Base-by-base conservation (phyloP, 495 filamentous ascomycete species). In the Penicillium turbatum region DNA sequence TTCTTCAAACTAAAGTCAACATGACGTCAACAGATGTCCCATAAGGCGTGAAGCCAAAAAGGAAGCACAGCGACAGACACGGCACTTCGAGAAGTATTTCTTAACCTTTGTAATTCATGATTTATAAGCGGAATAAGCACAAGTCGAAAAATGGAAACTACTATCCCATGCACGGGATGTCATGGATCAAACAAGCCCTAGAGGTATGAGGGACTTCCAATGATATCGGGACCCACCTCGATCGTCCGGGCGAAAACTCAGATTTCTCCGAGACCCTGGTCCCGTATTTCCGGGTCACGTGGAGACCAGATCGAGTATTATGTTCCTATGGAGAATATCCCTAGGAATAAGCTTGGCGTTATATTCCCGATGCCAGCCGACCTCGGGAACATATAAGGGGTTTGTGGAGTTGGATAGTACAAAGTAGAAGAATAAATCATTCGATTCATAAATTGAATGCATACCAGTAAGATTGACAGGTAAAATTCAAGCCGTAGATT, bases 281-380 rank as follows among this genome's bases (percentile, higher is more conserved):
- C 13, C 39, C 31, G 39, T 51, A 51, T 42, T 26, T 26, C 49
- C 49, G 44, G 29, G 11, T 55, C 52, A 55, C 52, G 44, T 49
- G 52, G 6, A 1, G 2, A 11, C 44, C 44, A 3, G 42, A 55
- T 55, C 0, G 17, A 34, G 52, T 26, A 55, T 34, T 16, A 48
- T 41, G 44, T 36, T 42, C 52, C 52, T 49, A n/a, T n/a, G n/a
- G n/a, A n/a, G n/a, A n/a, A n/a, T n/a, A n/a, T n/a, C n/a, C n/a
- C n/a, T n/a, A n/a, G n/a, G n/a, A n/a, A n/a, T n/a, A 47, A 31
- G 0, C 36, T 51, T 51, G 37, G 48, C 48, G 16, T 42, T 36
- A 29, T n/a, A 27, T 42, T 5, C 10, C 37, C 38, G 30, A 13
- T n/a, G 30, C 19, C 11, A 15, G 46, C 46, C 46, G 46, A 48